Evolutionary conservation across 345 rosid genomes (phyloP).

Genomic region (Sonneratia alba): DNA sequence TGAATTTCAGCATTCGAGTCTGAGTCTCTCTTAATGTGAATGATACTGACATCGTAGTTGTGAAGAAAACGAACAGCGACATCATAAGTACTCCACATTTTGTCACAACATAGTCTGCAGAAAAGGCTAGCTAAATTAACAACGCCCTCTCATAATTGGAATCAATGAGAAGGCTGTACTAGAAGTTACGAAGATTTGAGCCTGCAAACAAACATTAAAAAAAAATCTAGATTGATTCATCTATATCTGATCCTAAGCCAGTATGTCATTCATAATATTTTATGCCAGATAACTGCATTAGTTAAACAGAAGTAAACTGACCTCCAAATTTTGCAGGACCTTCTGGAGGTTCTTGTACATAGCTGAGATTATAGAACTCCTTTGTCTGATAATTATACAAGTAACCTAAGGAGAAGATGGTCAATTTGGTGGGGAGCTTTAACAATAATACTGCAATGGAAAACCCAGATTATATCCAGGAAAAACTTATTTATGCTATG

Average conservation of each 20-base stretch:
- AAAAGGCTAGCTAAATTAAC: constrained; percentile 4
- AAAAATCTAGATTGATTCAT: neutral
- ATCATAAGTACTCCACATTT: constrained; percentile 99
- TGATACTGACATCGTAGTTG: constrained; percentile 98
- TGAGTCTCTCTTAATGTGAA: constrained; percentile 98
- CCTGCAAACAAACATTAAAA: neutral
- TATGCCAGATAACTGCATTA: neutral
- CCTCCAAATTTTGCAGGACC: constrained; percentile 92
- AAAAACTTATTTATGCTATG: neutral
- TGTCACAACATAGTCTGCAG: constrained; percentile 89
- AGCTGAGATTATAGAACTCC: constrained; percentile 90
- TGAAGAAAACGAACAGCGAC: constrained; percentile 95
- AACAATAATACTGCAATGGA: neutral
- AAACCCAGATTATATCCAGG: neutral
- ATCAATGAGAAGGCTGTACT: neutral
- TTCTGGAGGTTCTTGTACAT: constrained; percentile 66
- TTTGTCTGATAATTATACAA: constrained; percentile 78
- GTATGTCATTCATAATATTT: neutral
- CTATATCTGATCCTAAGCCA: neutral
- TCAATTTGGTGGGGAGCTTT: neutral
- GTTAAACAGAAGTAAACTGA: constrained; percentile 17
- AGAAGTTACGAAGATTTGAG: neutral
- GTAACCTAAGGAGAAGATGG: constrained; percentile 53
- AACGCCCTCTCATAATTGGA: neutral
- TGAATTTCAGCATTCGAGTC: constrained; percentile 93